Evolutionary conservation across 371 early-diverging fungal genomes (phyloP), one percentile per base, ranked within the genome.

Genomic region (Fennellomyces sp.): DNA sequence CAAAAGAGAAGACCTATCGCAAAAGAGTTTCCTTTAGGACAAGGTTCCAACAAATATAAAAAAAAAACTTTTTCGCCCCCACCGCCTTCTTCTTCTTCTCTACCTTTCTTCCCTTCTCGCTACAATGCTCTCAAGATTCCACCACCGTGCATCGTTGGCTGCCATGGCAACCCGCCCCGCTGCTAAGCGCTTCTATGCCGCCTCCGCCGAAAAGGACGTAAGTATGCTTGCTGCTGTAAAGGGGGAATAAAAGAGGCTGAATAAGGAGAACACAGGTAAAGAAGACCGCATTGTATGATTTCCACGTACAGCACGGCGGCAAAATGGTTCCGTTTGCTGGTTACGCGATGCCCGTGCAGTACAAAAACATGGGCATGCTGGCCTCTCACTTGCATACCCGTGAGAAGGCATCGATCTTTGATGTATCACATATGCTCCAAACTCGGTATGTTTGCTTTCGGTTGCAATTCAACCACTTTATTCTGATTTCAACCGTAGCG

Each of bases 391-490:
- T 85, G 55, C 95, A 94, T 80, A 97, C 97, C 3, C 86, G 99
- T 64, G 74, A 88, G 66, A 88, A 94, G 60, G 94, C 96, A 1
- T 95, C 96, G 5, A 76, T 98, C 56, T 98, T 98, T 74, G 99
- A 98, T 78, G 99, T 98, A 30, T 94, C 95, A 28, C 99, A 98
- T 73, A 98, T 98, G 99, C 87, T 97, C 53, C 98, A 98, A 77
- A 91, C 96, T 30, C 84, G 91, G 92, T 91, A 83, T 63, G 68
- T 19, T 12, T 28, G 30, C 19, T n/a, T n/a, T n/a, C n/a, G n/a
- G n/a, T n/a, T n/a, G n/a, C n/a, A n/a, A n/a, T n/a, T n/a, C n/a
- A n/a, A n/a, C n/a, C n/a, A n/a, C n/a, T n/a, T n/a, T n/a, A n/a
- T n/a, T n/a, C n/a, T n/a, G n/a, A n/a, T n/a, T n/a, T n/a, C n/a